A percentile compares a stretch with the other conserved stretches of the same genome.
Evolutionary conservation across 768 basidiomycete species (phyloP).

Genomic region (Amanita rubescens): DNA sequence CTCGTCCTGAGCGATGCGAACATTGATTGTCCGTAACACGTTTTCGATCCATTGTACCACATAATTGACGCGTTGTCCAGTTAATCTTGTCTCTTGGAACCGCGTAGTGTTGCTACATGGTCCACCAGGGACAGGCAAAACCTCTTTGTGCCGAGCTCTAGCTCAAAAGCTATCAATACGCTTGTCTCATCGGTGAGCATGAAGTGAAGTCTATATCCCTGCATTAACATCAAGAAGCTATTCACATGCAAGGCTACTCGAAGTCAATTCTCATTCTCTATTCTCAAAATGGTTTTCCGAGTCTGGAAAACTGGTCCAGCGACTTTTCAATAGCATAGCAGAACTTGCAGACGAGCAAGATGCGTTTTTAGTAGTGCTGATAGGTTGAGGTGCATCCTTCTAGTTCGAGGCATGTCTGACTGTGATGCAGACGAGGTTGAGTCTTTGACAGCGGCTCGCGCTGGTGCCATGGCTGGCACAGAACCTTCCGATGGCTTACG

Average conservation of each 20-base stretch:
- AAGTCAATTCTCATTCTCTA: slow-evolving; percentile 97
- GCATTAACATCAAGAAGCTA: slow-evolving; percentile 45
- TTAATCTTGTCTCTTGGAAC: slow-evolving; percentile 93
- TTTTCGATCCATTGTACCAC: slow-evolving; percentile 2
- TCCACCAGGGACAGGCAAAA: slow-evolving; percentile 97
- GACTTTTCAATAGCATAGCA: slow-evolving; percentile 80
- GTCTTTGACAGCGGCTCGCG: slow-evolving; percentile 88
- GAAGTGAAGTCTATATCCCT: background rate
- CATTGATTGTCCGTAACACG: slow-evolving; percentile 59
- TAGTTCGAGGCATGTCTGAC: background rate
- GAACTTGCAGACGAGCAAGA: slow-evolving; percentile 91
- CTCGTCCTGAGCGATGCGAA: slow-evolving; percentile 85
- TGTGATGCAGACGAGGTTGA: slow-evolving; percentile 81
- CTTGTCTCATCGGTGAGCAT: slow-evolving; percentile 65
- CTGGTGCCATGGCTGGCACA: slow-evolving; percentile 89
- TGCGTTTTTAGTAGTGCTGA: slow-evolving; percentile 88
- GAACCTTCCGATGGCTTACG: slow-evolving; percentile 93
- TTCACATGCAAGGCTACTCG: slow-evolving; percentile 77
- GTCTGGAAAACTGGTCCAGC: slow-evolving; percentile 95
- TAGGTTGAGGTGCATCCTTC: slow-evolving; percentile 43
- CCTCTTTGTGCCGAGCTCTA: slow-evolving; percentile 87
- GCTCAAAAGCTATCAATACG: slow-evolving; percentile 94
- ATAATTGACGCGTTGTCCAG: slow-evolving; percentile 27
- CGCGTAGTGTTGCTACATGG: slow-evolving; percentile 92
- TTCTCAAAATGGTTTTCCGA: slow-evolving; percentile 99